phyloP scores from a whole-genome alignment of 2,329 filamentous ascomycete genomes.

The Diaporthe vexans region DNA sequence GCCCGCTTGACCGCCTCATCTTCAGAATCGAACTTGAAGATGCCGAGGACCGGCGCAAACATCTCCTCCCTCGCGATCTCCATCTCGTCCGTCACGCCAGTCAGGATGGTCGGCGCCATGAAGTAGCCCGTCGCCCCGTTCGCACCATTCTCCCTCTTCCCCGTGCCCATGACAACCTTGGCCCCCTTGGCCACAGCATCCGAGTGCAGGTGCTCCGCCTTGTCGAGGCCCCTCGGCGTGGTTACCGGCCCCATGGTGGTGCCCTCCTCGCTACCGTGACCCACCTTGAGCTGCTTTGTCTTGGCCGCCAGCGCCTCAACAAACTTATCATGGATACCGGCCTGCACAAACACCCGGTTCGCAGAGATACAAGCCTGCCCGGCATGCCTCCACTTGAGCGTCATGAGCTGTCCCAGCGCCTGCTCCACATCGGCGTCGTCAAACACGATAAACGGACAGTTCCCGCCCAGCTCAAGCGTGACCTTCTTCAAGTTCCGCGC shows the following conservation, averaged over 20 bases:
- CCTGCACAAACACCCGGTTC: conserved; percentile 76
- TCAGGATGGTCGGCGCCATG: conserved; percentile 79
- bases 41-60: conserved; percentile 43
- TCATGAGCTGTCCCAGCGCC: conserved; percentile 62
- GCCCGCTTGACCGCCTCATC: conserved; percentile 52
- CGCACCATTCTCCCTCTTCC: conserved; percentile 57
- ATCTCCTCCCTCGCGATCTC: conserved; percentile 43
- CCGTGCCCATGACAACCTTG: conserved; percentile 57
- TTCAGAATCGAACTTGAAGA: conserved; percentile 49
- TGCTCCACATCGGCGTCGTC: conserved; percentile 77
- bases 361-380: conserved; percentile 76
- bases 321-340: conserved; percentile 73
- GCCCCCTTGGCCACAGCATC: conserved; percentile 45
- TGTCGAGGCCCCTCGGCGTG: conserved; percentile 51
- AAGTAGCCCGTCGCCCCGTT: conserved; percentile 74
- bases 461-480: conserved; percentile 80
- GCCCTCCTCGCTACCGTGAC: conserved; percentile 46
- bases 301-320: conserved; percentile 60
- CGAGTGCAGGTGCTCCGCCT: conserved; percentile 48
- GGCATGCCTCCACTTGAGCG: conserved; percentile 63
- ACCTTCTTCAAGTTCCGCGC: conserved; percentile 77
- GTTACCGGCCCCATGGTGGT: conserved; percentile 55
- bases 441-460: conserved; percentile 76
- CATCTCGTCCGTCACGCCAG: conserved; percentile 56
- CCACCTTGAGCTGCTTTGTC: conserved; percentile 43